A percentile compares a stretch with the other conserved stretches of the same genome.
These are phyloP conservation scores for Lachancea nothofagi DNA, from an alignment of 805 yeast species.

Conservation along the genomic window DNA sequence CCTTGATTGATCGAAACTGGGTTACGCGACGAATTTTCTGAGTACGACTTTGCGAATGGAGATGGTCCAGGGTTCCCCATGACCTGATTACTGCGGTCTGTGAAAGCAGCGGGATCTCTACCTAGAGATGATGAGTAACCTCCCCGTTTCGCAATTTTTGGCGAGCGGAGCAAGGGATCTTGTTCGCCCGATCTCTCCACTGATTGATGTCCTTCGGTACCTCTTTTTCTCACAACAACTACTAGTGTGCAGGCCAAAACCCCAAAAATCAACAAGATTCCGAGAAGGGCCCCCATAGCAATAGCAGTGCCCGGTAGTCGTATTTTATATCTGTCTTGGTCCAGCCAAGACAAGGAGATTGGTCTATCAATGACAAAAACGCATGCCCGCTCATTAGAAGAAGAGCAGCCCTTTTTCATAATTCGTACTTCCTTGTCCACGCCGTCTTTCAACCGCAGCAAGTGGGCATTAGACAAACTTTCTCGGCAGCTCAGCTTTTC, in stretches of 20 bases:
- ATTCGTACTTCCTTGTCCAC: slow-evolving; percentile 54
- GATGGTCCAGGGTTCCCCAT: not conserved
- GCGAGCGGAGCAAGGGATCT: not conserved
- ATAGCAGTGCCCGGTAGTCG: slow-evolving; percentile 64
- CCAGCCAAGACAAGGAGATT: slow-evolving; percentile 59
- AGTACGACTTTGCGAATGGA: not conserved
- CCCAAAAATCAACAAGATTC: slow-evolving; percentile 37
- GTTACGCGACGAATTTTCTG: not conserved
- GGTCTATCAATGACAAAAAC: slow-evolving; percentile 65
- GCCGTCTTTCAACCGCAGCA: slow-evolving; percentile 43
- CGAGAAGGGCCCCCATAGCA: slow-evolving; percentile 60
- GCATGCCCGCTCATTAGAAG: slow-evolving; percentile 39
- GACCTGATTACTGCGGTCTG: not conserved
- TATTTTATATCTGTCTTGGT: slow-evolving; percentile 45
- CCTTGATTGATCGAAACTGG: no score
- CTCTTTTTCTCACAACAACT: slow-evolving; percentile 1
- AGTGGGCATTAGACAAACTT: slow-evolving; percentile 34
- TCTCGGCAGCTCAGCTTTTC: slow-evolving; percentile 40
- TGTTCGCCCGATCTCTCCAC: not conserved
- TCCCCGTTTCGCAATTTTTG: not conserved
- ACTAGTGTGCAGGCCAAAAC: slow-evolving; percentile 9
- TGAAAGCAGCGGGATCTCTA: not conserved
- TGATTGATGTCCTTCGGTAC: not conserved
- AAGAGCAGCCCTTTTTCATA: slow-evolving; percentile 56
- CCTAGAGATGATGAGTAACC: not conserved